Evolutionary conservation across 148 eudicot genomes (phyloP).

Genomic region (Rhododendron simsii): DNA sequence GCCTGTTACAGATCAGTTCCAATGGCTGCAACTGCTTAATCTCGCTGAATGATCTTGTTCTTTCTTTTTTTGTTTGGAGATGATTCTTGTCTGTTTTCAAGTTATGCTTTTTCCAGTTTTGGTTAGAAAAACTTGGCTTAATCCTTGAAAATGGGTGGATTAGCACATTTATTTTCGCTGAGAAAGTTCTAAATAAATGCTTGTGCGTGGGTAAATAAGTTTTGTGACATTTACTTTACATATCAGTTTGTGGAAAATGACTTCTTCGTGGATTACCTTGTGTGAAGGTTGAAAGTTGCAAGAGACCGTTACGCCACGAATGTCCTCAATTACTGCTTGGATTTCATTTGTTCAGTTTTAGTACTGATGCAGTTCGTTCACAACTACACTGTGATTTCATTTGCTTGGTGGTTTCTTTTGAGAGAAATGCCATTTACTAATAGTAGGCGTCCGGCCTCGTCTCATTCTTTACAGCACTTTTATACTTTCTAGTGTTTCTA

Average conservation of each 20-base stretch:
- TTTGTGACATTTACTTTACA: neutral
- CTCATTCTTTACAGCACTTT: too few species aligned
- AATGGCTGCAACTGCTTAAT: conserved; percentile 63
- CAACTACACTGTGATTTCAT: neutral
- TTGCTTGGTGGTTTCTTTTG: neutral
- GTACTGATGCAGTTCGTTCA: neutral
- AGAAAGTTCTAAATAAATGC: neutral
- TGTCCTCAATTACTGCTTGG: neutral
- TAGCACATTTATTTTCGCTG: neutral
- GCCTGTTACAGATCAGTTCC: conserved; percentile 65
- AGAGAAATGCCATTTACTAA: too few species aligned
- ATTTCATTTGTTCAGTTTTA: neutral
- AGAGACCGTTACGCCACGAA: neutral
- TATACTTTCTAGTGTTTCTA: too few species aligned
- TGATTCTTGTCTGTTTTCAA: neutral
- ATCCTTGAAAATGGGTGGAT: neutral
- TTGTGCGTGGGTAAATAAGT: neutral
- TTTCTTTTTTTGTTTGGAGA: neutral
- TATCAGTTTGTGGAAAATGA: neutral
- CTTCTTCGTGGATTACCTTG: neutral
- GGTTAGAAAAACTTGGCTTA: neutral
- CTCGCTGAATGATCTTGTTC: neutral
- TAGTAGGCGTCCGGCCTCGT: too few species aligned
- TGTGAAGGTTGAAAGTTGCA: neutral
- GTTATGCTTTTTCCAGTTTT: neutral